Conservation (phyloP, 768 basidiomycete species). For the Tremella fuciformis region DNA sequence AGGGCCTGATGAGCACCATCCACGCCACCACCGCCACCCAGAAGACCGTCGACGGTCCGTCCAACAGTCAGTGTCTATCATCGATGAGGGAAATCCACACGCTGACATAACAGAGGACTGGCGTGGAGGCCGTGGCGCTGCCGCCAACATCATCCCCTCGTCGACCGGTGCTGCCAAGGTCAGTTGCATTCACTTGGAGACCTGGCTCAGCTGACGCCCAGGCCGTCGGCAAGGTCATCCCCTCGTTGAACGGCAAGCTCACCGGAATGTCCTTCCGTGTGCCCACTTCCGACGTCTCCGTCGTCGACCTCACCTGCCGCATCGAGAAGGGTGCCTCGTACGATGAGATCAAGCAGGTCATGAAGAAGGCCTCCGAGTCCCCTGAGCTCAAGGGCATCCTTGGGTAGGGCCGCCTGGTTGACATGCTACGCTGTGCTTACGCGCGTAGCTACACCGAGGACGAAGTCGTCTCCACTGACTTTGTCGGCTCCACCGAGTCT, state of each 20-base stretch:
- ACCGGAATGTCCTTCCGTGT: constrained; percentile 96
- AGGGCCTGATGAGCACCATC: constrained; percentile 98
- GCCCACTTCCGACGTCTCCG: constrained; percentile 92
- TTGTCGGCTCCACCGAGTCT: constrained; percentile 71
- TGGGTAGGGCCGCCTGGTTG: constrained; percentile 29
- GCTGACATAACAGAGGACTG: constrained; percentile 45
- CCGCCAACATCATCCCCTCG: constrained; percentile 98
- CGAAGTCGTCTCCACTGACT: constrained; percentile 87
- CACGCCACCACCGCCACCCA: constrained; percentile 91
- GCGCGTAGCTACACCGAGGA: constrained; percentile 85
- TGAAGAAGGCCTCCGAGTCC: constrained; percentile 75
- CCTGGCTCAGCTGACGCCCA: constrained; percentile 8
- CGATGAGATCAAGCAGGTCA: constrained; percentile 80
- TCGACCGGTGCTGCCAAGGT: constrained; percentile 95
- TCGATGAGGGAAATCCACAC: background rate
- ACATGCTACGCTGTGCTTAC: constrained; percentile 44
- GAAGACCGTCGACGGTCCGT: constrained; percentile 68
- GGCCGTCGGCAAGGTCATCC: constrained; percentile 98
- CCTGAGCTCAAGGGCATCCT: constrained; percentile 57
- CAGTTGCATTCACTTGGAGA: background rate
- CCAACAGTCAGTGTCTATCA: constrained; percentile 58
- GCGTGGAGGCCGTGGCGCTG: constrained; percentile 68
- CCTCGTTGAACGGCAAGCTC: constrained; percentile 91
- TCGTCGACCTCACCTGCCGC: constrained; percentile 94
- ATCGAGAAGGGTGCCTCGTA: constrained; percentile 80